Base-by-base conservation (phyloP, 352 stramenopile genomes). In the Peronospora tabacina region DNA sequence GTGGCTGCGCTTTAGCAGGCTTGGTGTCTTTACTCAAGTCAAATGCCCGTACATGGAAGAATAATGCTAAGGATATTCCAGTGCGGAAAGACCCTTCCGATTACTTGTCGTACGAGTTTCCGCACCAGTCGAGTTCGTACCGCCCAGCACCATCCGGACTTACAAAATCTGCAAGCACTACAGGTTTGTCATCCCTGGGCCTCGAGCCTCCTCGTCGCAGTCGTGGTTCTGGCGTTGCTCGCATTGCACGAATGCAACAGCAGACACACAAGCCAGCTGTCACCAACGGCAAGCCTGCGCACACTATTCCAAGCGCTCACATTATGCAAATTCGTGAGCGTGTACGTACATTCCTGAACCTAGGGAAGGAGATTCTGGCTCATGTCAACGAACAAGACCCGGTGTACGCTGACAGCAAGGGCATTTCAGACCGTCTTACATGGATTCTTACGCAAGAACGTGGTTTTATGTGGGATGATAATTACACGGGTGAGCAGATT, bases 381-480 rank as follows among this genome's bases (percentile, higher is more conserved):
- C 70, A 74, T 24, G 65, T 88, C 20, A 75, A 90, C 40, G 82
- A 96, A 40, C 70, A 68, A 40, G 83, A 94, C 36, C 79, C 81
- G 7, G 58, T 92, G 30, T 81, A 80, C 45, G 59, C 65, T 11
- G 91, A 98, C 61, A 90, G 78, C 50, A 85, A 90, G 44, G 93
- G 94, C 29, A 85, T 98, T 44, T 82, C 89, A 15, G 92, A 98
- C 64, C 85, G 90, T n/a, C 61, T 98, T 19, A 98, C 93, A 16
- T 98, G 96, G 81, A 87, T 98, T 33, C 57, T 98, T 33, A 97
- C 87, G 5, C 94, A 97, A 71, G 91, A 98, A 60, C 95, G 95
- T 55, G 96, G 96, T 15, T 98, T 99, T 68, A 97, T 98, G 75
- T 98, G 95, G 94, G 89, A 98, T 58, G 94, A 98, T 66, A 83